A percentile compares a stretch with the other conserved stretches of the same genome.
Evolutionary conservation across 768 basidiomycete species (phyloP).

Genomic region (Pisolithus sp.): DNA sequence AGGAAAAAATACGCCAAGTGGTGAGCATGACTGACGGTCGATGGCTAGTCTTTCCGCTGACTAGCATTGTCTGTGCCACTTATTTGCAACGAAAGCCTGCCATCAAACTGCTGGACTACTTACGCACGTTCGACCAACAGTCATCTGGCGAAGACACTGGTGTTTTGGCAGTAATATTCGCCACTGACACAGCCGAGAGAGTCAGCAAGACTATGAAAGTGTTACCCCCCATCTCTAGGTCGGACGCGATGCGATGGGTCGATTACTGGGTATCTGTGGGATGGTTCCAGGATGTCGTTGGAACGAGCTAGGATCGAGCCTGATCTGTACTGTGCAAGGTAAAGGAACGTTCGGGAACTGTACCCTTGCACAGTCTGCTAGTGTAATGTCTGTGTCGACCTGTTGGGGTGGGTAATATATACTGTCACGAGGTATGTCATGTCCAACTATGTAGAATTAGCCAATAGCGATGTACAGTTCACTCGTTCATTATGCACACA

Average conservation of each 20-base stretch:
- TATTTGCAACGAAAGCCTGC: slow-evolving; percentile 25
- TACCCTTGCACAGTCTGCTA: background rate
- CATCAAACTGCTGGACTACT: slow-evolving; percentile 26
- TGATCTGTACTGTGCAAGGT: background rate
- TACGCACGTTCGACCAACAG: slow-evolving; percentile 8
- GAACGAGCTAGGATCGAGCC: background rate
- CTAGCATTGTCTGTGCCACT: background rate
- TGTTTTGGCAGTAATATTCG: background rate
- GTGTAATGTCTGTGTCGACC: background rate
- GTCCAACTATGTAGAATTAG: too few species aligned
- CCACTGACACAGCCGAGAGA: background rate
- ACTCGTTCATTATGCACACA: too few species aligned
- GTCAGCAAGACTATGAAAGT: background rate
- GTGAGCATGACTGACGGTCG: slow-evolving; percentile 26
- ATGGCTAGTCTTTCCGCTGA: slow-evolving; percentile 22
- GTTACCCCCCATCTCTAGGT: background rate
- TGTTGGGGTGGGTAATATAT: background rate
- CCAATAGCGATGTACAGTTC: too few species aligned
- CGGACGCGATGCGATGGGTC: slow-evolving; percentile 30
- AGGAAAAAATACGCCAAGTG: slow-evolving; percentile 22
- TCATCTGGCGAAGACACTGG: background rate
- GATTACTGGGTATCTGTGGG: slow-evolving; percentile 31
- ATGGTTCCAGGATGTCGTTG: slow-evolving; percentile 12
- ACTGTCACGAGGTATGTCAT: background rate
- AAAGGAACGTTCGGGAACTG: too few species aligned